phyloP scores from a whole-genome alignment of 2,329 filamentous ascomycete species.

The Curvularia sp. region DNA sequence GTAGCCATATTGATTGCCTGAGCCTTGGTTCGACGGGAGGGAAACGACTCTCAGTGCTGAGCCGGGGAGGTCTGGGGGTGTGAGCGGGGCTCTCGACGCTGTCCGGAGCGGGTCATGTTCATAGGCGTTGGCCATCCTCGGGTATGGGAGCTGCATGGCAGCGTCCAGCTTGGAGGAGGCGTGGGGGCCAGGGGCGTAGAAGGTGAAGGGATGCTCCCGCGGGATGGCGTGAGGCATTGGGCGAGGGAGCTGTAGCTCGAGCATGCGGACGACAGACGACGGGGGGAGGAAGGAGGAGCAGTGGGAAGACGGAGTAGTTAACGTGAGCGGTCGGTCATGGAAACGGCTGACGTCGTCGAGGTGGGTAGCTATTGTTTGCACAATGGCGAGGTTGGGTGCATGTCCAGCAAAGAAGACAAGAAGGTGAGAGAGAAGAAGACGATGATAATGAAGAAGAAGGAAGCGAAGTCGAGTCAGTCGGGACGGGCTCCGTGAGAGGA shows the following conservation, averaged over 20 bases:
- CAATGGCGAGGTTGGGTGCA: conserved; percentile 29
- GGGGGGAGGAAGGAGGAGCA: conserved; percentile 15
- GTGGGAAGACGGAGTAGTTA: conserved; percentile 18
- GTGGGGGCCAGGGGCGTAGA: conserved; percentile 37
- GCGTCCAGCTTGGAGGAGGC: conserved; percentile 38
- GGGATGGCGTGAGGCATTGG: conserved; percentile 52
- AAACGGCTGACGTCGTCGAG: conserved; percentile 17
- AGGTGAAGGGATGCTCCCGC: conserved; percentile 45
- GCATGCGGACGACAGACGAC: conserved; percentile 42
- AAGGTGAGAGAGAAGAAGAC: background rate
- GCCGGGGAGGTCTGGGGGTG: conserved; percentile 43
- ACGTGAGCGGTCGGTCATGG: conserved; percentile 26
- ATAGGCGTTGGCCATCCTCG: conserved; percentile 31
- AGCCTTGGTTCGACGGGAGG: conserved; percentile 36
- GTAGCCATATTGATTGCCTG: conserved; percentile 42
- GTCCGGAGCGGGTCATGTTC: conserved; percentile 32
- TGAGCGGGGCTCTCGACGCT: conserved; percentile 39
- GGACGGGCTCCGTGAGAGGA: conserved; percentile 4
- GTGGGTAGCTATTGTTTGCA: conserved; percentile 25
- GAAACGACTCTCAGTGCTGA: conserved; percentile 45
- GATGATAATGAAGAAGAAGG: conserved; percentile 9
- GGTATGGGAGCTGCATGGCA: conserved; percentile 46
- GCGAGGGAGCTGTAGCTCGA: conserved; percentile 51
- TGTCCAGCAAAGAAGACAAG: conserved; percentile 17
- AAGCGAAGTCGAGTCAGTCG: too few species aligned